These are phyloP conservation scores for Boletus pseudo-olivaceus DNA, from an alignment of 768 basidiomycete species.

Conservation along the genomic window DNA sequence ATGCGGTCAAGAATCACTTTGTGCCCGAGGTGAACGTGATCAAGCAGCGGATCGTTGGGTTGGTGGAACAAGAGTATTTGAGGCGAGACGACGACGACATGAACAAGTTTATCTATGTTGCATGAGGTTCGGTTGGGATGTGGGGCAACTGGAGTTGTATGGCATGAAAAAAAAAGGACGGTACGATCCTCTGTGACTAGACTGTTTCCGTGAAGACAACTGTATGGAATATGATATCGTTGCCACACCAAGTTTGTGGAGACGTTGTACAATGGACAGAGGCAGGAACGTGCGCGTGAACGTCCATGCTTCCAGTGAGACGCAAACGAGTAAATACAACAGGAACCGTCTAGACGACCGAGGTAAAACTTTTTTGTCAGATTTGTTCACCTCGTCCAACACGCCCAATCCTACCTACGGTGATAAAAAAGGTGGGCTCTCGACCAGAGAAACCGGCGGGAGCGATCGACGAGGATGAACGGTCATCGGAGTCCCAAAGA, in stretches of 20 bases:
- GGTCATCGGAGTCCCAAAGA: not conserved
- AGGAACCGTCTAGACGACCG: not conserved
- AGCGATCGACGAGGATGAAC: not conserved
- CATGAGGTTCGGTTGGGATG: conserved; percentile 35
- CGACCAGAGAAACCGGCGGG: not conserved
- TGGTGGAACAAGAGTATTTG: conserved; percentile 88
- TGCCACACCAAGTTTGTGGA: not conserved
- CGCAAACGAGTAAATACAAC: not conserved
- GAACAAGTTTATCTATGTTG: conserved; percentile 76
- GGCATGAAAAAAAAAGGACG: not conserved
- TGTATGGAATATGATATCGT: not conserved
- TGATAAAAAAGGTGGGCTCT: not conserved
- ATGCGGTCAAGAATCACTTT: conserved; percentile 86
- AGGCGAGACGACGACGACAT: conserved; percentile 69
- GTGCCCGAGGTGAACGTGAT: conserved; percentile 79
- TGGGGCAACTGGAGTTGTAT: not conserved
- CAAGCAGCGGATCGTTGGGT: conserved; percentile 75
- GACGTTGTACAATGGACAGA: not conserved
- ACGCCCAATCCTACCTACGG: not conserved
- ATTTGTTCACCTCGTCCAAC: not conserved
- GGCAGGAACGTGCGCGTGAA: not conserved
- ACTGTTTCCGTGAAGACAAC: not conserved
- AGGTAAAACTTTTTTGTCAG: not conserved
- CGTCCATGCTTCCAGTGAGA: not conserved
- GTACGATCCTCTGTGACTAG: not conserved